A percentile compares a stretch with the other conserved stretches of the same genome.
Evolutionary conservation across 495 filamentous ascomycete species (phyloP).

Genomic region (Penicillium coffeae): DNA sequence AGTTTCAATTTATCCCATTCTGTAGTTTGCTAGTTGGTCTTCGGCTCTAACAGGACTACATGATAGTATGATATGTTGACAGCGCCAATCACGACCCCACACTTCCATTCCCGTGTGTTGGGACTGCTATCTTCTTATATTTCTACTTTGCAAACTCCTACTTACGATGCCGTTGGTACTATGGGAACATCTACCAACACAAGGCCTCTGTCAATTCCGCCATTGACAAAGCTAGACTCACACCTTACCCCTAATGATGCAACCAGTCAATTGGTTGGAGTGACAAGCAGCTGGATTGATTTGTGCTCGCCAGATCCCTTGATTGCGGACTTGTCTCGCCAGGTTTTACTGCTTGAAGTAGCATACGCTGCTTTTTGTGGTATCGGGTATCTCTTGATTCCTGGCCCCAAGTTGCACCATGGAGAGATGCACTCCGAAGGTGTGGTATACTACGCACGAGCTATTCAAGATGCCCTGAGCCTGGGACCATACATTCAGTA

Average conservation of each 20-base stretch:
- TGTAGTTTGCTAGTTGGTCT: too few relatives aligned
- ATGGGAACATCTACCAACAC: slow-evolving; percentile 35
- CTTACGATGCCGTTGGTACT: slow-evolving; percentile 31
- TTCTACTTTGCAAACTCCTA: slow-evolving; percentile 28
- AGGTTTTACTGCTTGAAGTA: slow-evolving; percentile 85
- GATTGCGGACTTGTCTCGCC: slow-evolving; percentile 76
- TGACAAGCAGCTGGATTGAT: slow-evolving; percentile 86
- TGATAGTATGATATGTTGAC: slow-evolving; percentile 90
- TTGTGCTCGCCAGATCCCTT: slow-evolving; percentile 77
- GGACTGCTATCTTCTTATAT: slow-evolving; percentile 58
- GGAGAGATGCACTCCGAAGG: slow-evolving; percentile 42
- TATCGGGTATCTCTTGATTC: slow-evolving; percentile 74
- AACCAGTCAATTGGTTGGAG: slow-evolving; percentile 66
- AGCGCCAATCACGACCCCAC: slow-evolving; percentile 75
- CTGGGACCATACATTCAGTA: slow-evolving; percentile 73
- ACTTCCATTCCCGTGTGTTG: slow-evolving; percentile 76
- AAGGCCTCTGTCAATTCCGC: slow-evolving; percentile 57
- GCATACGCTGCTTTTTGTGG: slow-evolving; percentile 95
- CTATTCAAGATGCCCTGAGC: slow-evolving; percentile 74
- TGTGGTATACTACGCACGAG: slow-evolving; percentile 71
- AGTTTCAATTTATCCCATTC: slow-evolving; percentile 12
- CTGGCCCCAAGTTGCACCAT: slow-evolving; percentile 61
- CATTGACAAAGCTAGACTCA: slow-evolving; percentile 70
- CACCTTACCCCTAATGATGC: slow-evolving; percentile 66
- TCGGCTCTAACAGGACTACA: neutral